These are phyloP conservation scores for Boechera stricta DNA, from an alignment of 345 rosid species.

Conservation along the genomic window DNA sequence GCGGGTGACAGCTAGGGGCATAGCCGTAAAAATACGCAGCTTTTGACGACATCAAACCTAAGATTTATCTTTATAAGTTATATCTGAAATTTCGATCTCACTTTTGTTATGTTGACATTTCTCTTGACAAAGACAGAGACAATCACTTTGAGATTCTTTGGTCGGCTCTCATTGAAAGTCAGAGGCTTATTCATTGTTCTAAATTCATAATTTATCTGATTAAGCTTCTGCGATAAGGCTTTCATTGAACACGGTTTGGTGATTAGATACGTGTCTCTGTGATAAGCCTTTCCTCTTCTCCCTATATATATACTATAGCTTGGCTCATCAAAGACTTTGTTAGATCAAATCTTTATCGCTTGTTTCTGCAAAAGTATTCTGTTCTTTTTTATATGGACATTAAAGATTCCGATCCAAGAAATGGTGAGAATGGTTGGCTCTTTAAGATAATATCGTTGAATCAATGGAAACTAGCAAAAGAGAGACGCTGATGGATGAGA, in stretches of 20 bases:
- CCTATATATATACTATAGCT: not conserved
- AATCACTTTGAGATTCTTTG: slow-evolving; percentile 29
- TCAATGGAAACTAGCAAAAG: not conserved
- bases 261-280: not conserved
- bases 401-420: slow-evolving; percentile 40
- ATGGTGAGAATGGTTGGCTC: slow-evolving; percentile 25
- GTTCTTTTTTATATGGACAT: slow-evolving; percentile 16
- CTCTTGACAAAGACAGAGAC: slow-evolving; percentile 16
- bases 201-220: not conserved
- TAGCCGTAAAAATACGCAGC: not conserved
- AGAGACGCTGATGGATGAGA: slow-evolving; percentile 52
- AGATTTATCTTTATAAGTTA: not conserved
- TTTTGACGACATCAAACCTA: slow-evolving; percentile 24
- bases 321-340: slow-evolving; percentile 1
- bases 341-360: not conserved
- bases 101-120: slow-evolving; percentile 19
- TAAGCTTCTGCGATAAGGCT: slow-evolving; percentile 3
- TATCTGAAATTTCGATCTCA: slow-evolving; percentile 26
- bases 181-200: slow-evolving; percentile 23
- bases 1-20: slow-evolving; percentile 11
- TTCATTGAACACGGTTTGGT: slow-evolving; percentile 6
- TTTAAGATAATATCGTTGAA: slow-evolving; percentile 19
- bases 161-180: slow-evolving; percentile 34
- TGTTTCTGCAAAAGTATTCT: slow-evolving; percentile 1
- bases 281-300: slow-evolving; percentile 5